These are phyloP conservation scores for Tilletia horrida DNA, from an alignment of 1,284 basidiomycete genomes.

Conservation along the genomic window DNA sequence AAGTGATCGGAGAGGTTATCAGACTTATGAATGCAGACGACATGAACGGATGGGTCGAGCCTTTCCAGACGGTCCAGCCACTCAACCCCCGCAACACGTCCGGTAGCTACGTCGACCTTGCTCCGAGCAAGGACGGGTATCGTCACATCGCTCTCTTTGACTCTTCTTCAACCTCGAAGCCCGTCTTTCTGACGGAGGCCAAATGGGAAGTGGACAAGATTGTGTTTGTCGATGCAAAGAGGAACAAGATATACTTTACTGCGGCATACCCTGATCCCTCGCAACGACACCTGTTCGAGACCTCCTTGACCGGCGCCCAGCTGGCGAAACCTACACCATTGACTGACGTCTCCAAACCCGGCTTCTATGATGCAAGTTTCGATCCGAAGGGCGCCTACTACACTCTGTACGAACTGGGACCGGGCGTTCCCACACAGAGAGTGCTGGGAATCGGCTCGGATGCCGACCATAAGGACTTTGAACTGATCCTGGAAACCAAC, in stretches of 20 bases:
- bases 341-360: constrained; percentile 66
- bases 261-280: constrained; percentile 78
- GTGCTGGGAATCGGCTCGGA: constrained; percentile 62
- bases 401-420: constrained; percentile 74
- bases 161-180: constrained; percentile 24
- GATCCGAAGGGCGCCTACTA: constrained; percentile 64
- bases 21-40: constrained; percentile 68
- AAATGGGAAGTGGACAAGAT: constrained; percentile 83
- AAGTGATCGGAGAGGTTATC: constrained; percentile 42
- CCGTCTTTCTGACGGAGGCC: constrained; percentile 70
- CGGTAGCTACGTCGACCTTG: constrained; percentile 39
- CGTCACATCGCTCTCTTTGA: constrained; percentile 43
- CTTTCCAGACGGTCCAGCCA: constrained; percentile 32
- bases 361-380: constrained; percentile 61
- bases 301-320: constrained; percentile 35
- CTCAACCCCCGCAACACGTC: constrained; percentile 17
- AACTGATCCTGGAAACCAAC: constrained; percentile 68
- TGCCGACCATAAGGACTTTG: constrained; percentile 61
- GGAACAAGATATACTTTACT: constrained; percentile 76
- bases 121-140: constrained; percentile 33
- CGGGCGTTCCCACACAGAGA: constrained; percentile 79
- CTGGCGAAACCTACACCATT: constrained; percentile 61
- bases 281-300: constrained; percentile 73
- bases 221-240: constrained; percentile 67
- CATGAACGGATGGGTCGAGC: constrained; percentile 91